Conservation (phyloP, 805 yeast species). For the Ogataea saltuana region DNA sequence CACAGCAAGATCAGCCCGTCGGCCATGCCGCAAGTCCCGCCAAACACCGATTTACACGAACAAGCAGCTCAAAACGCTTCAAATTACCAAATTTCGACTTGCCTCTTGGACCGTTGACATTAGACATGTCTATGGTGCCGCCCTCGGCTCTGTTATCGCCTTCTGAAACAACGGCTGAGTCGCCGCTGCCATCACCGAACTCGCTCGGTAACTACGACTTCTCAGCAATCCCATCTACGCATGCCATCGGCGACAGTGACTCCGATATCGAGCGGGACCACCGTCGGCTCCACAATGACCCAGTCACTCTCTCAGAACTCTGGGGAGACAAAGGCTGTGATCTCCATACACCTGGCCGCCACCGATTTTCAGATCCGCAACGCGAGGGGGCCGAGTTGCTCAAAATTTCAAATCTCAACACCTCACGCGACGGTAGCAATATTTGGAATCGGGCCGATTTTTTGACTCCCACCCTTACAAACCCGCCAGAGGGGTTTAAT, state of each 20-base stretch:
- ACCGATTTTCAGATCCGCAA: constrained; percentile 1
- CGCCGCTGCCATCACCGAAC: constrained; percentile 18
- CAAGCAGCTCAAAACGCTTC: constrained; percentile 12
- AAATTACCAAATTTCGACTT: constrained; percentile 10
- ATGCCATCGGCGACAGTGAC: neutral
- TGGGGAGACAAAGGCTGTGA: neutral
- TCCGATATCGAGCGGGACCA: neutral
- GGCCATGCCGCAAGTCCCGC: neutral
- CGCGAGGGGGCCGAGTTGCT: neutral
- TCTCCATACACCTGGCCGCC: neutral
- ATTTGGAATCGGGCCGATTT: constrained; percentile 1
- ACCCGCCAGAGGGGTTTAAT: constrained; percentile 15
- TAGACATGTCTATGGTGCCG: constrained; percentile 1
- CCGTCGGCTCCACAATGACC: constrained; percentile 1
- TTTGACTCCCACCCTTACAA: constrained; percentile 14
- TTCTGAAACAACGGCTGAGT: constrained; percentile 12
- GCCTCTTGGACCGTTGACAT: neutral
- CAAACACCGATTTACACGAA: constrained; percentile 9
- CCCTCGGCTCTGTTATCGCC: constrained; percentile 11
- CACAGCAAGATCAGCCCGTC: too few species aligned
- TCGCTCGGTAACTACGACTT: constrained; percentile 8
- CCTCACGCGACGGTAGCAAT: neutral
- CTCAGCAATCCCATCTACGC: neutral
- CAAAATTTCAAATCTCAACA: neutral
- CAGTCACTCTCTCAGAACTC: constrained; percentile 2